Evolutionary conservation across 306 rosid species (phyloP), one percentile per base, ranked within the genome.

Genomic region (Biancaea sappan): DNA sequence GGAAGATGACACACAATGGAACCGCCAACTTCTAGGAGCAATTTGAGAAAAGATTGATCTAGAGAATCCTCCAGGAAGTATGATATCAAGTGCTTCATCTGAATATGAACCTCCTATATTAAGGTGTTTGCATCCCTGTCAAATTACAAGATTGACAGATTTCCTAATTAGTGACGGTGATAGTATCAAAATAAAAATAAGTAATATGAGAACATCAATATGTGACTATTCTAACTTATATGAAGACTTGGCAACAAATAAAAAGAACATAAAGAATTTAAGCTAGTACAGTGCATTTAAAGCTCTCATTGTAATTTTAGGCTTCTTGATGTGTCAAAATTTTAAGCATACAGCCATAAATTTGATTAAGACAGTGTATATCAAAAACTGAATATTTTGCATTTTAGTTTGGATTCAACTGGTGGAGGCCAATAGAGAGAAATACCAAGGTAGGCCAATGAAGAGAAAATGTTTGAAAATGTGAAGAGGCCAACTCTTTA

Each of bases 111-210:
- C 87, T 82, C 80, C 75, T 38, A 67, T 24, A 69, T 79, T 81
- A 73, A 79, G 81, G 75, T 96, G 77, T 44, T 82, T 84, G 68
- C 88, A 90, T 75, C 84, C 88, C 99, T 92, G 86, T 50, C 72
- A 82, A 56, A 66, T 64, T 46, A 78, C 75, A 80, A 71, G 40
- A 73, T 62, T 44, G 40, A 66, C 31, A 44, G 47, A 64, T 71
- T 54, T 75, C 70, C 71, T 76, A 34, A 69, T 81, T 35, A 81
- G 44, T 67, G 59, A 56, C 15, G 2, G 61, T 3, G 6, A 52
- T 54, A 59, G 46, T 31, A 64, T 35, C 57, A 51, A 54, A 50
- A 71, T 16, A 72, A 51, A 63, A 77, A 29, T 35, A 24, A 53
- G 52, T 63, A 77, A 66, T 11, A 73, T 59, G 46, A 57, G 35